phyloP scores from a whole-genome alignment of 2,329 filamentous ascomycete genomes.

The Penicillium sp. region DNA sequence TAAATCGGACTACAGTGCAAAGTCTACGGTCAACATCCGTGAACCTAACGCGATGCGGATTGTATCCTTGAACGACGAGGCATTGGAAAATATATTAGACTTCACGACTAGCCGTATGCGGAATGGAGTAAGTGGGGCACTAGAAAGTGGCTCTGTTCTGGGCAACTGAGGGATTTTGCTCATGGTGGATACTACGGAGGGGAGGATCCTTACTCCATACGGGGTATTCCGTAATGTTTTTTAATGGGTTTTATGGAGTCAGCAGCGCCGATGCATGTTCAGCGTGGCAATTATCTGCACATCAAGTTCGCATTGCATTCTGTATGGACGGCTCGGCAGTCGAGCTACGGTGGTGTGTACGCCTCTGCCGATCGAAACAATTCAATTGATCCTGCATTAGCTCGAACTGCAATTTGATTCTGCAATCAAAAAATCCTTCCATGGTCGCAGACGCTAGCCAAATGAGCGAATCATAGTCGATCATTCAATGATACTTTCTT shows the following conservation, averaged over 20 bases:
- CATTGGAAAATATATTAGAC: conserved; percentile 8
- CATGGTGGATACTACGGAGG: conserved; percentile 9
- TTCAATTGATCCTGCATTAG: not conserved
- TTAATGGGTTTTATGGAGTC: not conserved
- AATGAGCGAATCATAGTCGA: not conserved
- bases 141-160: not conserved
- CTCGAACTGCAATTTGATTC: not conserved
- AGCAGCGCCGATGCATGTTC: not conserved
- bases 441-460: not conserved
- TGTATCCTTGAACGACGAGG: not conserved
- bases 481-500: not conserved
- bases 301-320: not conserved
- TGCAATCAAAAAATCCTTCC: not conserved
- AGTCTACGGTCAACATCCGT: conserved; percentile 5
- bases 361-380: not conserved
- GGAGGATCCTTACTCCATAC: conserved; percentile 18
- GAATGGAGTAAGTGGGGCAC: conserved; percentile 5
- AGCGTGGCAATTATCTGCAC: conserved; percentile 9
- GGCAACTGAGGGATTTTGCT: conserved; percentile 18
- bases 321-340: not conserved
- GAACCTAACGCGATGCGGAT: conserved; percentile 1
- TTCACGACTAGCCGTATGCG: conserved; percentile 9
- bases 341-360: not conserved
- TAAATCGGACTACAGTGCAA: not conserved
- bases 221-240: conserved; percentile 6